phyloP scores from a whole-genome alignment of 2,329 filamentous ascomycete species.

The Aspergillus sp. region DNA sequence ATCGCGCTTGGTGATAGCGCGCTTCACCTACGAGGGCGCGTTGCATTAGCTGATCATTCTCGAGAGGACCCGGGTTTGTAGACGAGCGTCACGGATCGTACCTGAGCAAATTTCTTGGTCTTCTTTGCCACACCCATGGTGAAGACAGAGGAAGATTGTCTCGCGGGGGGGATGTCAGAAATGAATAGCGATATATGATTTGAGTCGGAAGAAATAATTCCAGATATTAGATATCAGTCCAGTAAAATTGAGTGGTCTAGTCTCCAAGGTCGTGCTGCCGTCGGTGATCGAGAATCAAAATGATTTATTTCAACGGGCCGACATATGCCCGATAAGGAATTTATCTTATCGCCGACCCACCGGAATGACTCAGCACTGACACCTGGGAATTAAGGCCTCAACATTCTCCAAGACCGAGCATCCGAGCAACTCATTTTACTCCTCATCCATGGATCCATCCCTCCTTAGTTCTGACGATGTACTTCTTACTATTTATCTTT shows the following conservation, averaged over 20 bases:
- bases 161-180: not conserved
- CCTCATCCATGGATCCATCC: too few species aligned
- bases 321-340: slow-evolving; percentile 1
- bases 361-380: not conserved
- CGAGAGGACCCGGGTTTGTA: not conserved
- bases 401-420: too few species aligned
- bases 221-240: not conserved
- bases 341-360: not conserved
- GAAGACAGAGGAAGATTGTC: not conserved
- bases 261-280: not conserved
- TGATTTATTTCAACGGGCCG: slow-evolving; percentile 2
- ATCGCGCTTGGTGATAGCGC: slow-evolving; percentile 20
- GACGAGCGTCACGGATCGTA: slow-evolving; percentile 53
- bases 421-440: not conserved
- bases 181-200: not conserved
- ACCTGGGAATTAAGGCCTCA: not conserved
- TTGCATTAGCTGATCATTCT: slow-evolving; percentile 49
- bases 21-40: slow-evolving; percentile 43
- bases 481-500: too few species aligned
- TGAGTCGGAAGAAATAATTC: not conserved
- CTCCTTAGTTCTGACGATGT: too few species aligned
- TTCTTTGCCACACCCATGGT: slow-evolving; percentile 87
- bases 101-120: slow-evolving; percentile 84
- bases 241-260: not conserved
- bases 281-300: not conserved